Evolutionary conservation across 495 filamentous ascomycete species (phyloP), one percentile per base, ranked within the genome.

Genomic region (Podospora comata): DNA sequence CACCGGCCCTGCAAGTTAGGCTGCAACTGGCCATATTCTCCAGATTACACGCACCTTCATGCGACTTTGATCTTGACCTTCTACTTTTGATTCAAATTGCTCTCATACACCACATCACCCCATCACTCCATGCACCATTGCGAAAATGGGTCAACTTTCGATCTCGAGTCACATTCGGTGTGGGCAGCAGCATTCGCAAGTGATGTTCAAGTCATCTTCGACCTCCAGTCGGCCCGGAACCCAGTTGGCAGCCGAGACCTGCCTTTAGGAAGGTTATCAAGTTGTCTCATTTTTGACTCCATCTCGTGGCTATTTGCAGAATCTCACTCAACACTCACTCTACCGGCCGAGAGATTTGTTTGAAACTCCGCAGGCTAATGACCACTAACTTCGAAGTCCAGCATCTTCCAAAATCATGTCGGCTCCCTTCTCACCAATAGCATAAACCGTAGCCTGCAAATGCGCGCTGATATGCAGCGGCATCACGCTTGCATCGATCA

Each of bases 351-450:
- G 15, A 48, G 39, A 16, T 16, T 48, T 11, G 39, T 48, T 4
- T 16, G 39, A 18, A 48, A 16, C 39, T 16, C 39, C 5, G 15
- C 39, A 48, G 39, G 9, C 39, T 11, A 48, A 48, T 16, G 9
- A 48, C 2, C 39, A 48, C 39, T 48, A 16, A 18, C 56, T 18
- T 59, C 56, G 13, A 9, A 59, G 19, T 18, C 56, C 56, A 59
- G 56, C 56, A 59, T 81, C 69, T 65, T 76, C 64, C 70, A 79
- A 32, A 65, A 79, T 85, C 70, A 88, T 67, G 64, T 80, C 76
- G 9, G 85, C 83, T 4, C 76, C 86, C 70, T 82, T 85, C 76
- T 88, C 86, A 7, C 81, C 85, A 70, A 87, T 78, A 7, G 83
- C 84, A 75, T 86, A 88, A 2, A 87, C 81, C 5, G 81, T 83